These are phyloP conservation scores for Nyssa sinensis DNA, from an alignment of 148 eudicot genomes.

Conservation along the genomic window DNA sequence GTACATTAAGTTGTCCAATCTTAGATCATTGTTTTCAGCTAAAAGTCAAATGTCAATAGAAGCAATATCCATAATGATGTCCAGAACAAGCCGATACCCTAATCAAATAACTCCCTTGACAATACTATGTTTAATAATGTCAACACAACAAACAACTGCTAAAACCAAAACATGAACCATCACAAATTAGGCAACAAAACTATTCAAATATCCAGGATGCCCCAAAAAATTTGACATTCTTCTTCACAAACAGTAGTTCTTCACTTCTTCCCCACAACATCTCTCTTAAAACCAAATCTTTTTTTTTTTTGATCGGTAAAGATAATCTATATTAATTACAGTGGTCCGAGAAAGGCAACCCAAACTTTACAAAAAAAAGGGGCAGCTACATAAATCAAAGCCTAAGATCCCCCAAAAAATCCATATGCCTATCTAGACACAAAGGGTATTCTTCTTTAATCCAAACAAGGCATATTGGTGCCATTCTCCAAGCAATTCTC, in stretches of 20 bases:
- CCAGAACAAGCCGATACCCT: not conserved
- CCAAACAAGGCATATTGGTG: too few species aligned
- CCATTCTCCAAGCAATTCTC: too few species aligned
- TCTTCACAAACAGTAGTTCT: not conserved
- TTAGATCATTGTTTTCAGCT: not conserved
- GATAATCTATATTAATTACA: too few species aligned
- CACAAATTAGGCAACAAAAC: not conserved
- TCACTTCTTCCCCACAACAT: too few species aligned
- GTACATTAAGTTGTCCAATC: not conserved
- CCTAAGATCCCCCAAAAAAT: too few species aligned
- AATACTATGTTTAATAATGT: not conserved
- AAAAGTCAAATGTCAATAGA: not conserved
- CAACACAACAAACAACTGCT: not conserved
- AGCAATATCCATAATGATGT: not conserved
- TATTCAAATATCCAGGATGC: not conserved
- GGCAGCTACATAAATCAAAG: too few species aligned
- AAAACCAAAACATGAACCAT: not conserved
- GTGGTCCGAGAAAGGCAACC: too few species aligned
- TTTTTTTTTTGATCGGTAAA: too few species aligned
- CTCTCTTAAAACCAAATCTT: too few species aligned
- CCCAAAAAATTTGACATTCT: not conserved
- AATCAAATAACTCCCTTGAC: not conserved
- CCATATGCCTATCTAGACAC: too few species aligned
- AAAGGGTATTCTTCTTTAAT: too few species aligned
- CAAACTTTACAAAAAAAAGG: too few species aligned